Conservation (phyloP, 805 yeast genomes). For the Kurtzmaniella fragi region DNA sequence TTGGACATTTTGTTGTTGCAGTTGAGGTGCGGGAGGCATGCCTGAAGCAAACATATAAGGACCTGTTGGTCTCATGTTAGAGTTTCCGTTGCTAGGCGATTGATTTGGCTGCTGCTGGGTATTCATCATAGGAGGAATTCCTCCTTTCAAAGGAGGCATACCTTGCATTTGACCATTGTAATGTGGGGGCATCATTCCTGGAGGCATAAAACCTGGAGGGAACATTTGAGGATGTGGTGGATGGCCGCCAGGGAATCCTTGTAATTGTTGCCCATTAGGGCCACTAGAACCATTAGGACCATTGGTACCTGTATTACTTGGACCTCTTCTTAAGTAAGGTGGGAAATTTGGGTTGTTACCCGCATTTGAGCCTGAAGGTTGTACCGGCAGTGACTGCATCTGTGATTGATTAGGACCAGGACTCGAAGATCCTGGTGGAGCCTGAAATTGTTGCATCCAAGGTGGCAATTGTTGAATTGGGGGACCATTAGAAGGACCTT, state of each 20-base stretch:
- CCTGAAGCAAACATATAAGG: conserved; percentile 8
- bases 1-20: conserved; percentile 10
- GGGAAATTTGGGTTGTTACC: background rate
- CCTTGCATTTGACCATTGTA: conserved; percentile 9
- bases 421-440: conserved; percentile 2
- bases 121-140: background rate
- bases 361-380: background rate
- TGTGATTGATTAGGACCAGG: conserved; percentile 1
- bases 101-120: background rate
- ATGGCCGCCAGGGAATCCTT: conserved; percentile 5
- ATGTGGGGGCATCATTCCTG: conserved; percentile 18
- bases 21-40: conserved; percentile 6
- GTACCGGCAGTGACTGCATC: conserved; percentile 4
- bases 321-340: background rate
- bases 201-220: conserved; percentile 24
- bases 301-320: background rate
- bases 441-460: conserved; percentile 19
- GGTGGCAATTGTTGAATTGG: conserved; percentile 22
- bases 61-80: conserved; percentile 6
- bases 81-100: background rate
- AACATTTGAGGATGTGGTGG: conserved; percentile 20
- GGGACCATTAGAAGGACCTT: conserved; percentile 8
- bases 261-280: conserved; percentile 1
- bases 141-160: conserved; percentile 10
- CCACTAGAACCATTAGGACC: conserved; percentile 4